Evolutionary conservation across 148 eudicot genomes (phyloP).

Genomic region (Pharnaceum exiguum): DNA sequence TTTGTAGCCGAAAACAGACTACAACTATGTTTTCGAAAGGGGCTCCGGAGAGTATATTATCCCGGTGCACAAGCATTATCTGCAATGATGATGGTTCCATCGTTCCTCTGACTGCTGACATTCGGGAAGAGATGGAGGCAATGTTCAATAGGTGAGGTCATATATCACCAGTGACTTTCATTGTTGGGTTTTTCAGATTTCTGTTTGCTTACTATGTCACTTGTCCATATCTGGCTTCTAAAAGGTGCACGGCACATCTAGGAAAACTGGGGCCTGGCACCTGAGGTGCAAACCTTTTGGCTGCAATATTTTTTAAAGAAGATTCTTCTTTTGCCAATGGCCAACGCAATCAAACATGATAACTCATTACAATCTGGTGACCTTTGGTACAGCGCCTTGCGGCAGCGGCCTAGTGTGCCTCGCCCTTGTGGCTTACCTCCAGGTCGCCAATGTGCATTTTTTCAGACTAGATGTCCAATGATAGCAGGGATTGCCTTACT

Average conservation of each 20-base stretch:
- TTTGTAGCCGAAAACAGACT: conserved; percentile 87
- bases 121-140: conserved; percentile 75
- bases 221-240: background rate
- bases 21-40: conserved; percentile 94
- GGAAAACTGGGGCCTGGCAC: too few relatives aligned
- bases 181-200: background rate
- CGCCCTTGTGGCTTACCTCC: too few relatives aligned
- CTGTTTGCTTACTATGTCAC: background rate
- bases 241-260: background rate
- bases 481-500: too few relatives aligned
- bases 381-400: too few relatives aligned
- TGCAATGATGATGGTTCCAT: conserved; percentile 87
- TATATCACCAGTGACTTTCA: background rate
- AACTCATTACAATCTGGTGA: too few relatives aligned
- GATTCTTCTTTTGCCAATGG: too few relatives aligned
- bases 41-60: conserved; percentile 92
- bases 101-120: conserved; percentile 62
- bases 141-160: conserved; percentile 65
- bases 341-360: too few relatives aligned
- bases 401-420: too few relatives aligned
- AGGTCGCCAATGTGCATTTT: too few relatives aligned
- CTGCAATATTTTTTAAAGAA: too few relatives aligned
- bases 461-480: too few relatives aligned
- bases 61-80: conserved; percentile 79
- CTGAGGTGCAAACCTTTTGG: too few relatives aligned